phyloP scores from a whole-genome alignment of 495 filamentous ascomycete species.

The Extremus antarcticus region DNA sequence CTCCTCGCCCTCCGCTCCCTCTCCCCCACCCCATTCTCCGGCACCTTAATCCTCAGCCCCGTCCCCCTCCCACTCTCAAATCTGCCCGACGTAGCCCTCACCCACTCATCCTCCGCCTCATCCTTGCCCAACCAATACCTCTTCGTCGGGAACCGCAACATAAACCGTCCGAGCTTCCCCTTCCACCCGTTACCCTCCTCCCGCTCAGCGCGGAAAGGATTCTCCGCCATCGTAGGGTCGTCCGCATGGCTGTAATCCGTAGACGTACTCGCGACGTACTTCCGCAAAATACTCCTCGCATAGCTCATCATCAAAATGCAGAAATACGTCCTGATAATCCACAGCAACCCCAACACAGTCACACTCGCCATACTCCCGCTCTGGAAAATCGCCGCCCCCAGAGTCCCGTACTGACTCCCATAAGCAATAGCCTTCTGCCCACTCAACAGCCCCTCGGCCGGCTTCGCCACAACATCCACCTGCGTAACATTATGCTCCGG shows the following conservation, averaged over 20 bases:
- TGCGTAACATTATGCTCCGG: conserved; percentile 50
- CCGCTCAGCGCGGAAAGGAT: conserved; percentile 58
- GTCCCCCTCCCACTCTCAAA: conserved; percentile 32
- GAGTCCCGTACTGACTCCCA: conserved; percentile 26
- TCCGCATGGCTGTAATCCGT: conserved; percentile 28
- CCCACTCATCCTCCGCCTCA: conserved; percentile 43
- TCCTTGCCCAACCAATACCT: conserved; percentile 64
- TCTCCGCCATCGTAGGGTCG: conserved; percentile 43
- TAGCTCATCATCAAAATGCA: conserved; percentile 68
- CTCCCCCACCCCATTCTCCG: conserved; percentile 43
- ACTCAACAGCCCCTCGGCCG: conserved; percentile 29
- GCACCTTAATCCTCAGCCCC: conserved; percentile 13
- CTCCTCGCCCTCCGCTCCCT: conserved; percentile 56
- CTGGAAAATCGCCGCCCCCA: conserved; percentile 46
- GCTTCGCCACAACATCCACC: conserved; percentile 39
- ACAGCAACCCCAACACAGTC: conserved; percentile 57
- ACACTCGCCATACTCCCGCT: conserved; percentile 67
- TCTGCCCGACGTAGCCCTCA: conserved; percentile 44
- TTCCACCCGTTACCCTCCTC: conserved; percentile 65
- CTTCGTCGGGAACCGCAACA: conserved; percentile 54
- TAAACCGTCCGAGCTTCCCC: conserved; percentile 58
- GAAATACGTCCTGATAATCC: conserved; percentile 64
- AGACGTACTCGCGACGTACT: conserved; percentile 30
- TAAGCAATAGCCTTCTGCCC: conserved; percentile 44
- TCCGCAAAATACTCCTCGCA: conserved; percentile 59